Base-by-base conservation (phyloP, 768 basidiomycete species). In the Rhodotorula sphaerocarpa region DNA sequence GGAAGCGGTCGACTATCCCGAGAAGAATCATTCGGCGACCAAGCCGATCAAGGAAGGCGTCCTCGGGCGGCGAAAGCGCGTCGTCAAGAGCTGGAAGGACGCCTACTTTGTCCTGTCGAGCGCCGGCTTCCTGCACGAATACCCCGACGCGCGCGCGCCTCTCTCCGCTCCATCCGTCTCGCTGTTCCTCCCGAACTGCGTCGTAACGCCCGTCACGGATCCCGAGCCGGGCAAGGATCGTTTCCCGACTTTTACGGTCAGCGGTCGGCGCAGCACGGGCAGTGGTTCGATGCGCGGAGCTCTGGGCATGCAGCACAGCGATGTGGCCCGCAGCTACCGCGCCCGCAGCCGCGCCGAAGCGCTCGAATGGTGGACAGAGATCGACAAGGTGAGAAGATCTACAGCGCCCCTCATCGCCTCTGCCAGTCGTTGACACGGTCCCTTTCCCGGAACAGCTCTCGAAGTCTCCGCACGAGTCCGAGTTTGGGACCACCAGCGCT, bases 21-120 rank as follows among this genome's bases (percentile, higher is more conserved):
- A 51, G 27, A 28, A 44, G n/a, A 36, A 55, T 25, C 52, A 65
- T 50, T 42, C 57, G 2, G 3, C 42, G 9, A 65, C 63, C 1
- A 39, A 30, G 23, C 34, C 54, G 31, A 10, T 59, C 52, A 55
- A 44, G 48, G 53, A 55, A 39, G 63, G 63, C 31, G 16, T 59
- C 33, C 33, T 65, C 15, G 63, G 59, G 48, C 52, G 63, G 15
- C 53, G 54, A 50, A 59, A 55, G 53, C 28, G 57, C 16, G 42
- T 64, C 53, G 12, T 39, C 23, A 42, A 55, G 53, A 51, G 15
- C 2, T 65, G 57, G 57, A 59, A 59, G 31, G 34, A 53, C 10
- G 61, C 56, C 23, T 59, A 34, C 54, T 65, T 55, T 42, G 53
- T 65, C 52, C 58, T 65, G 21, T 44, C 57, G 11, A 41, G 57